phyloP scores from a whole-genome alignment of 176 grass and related monocot species.

The Oryza officinalis region DNA sequence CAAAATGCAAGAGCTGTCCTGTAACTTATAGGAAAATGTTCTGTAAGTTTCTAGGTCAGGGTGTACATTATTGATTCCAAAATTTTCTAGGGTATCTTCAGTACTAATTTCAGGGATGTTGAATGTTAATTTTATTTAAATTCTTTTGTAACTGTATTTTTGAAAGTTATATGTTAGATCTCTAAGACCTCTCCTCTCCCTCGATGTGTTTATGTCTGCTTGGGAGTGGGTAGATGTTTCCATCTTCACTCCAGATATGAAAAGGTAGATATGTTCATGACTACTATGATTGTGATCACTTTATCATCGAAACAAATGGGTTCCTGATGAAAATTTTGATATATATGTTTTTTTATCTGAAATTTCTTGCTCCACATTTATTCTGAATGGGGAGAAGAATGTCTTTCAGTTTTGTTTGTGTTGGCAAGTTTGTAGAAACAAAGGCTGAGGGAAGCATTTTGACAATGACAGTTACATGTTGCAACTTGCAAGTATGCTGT shows the following conservation, averaged over 20 bases:
- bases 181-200: conserved; percentile 26
- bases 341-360: background rate
- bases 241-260: conserved; percentile 5
- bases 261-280: conserved; percentile 20
- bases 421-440: background rate
- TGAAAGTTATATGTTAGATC: conserved; percentile 55
- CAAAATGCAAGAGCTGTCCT: conserved; percentile 58
- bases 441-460: background rate
- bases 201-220: background rate
- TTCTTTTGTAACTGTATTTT: conserved; percentile 69
- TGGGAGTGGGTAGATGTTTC: background rate
- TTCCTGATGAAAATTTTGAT: background rate
- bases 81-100: conserved; percentile 62
- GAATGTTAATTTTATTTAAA: conserved; percentile 57
- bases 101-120: conserved; percentile 64
- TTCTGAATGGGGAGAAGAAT: background rate
- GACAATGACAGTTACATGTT: background rate
- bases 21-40: conserved; percentile 78
- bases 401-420: background rate
- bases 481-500: background rate
- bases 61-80: conserved; percentile 76
- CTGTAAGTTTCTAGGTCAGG: conserved; percentile 68
- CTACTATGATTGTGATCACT: conserved; percentile 1
- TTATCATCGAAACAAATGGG: conserved; percentile 17
- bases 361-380: background rate